A percentile compares a stretch with the other conserved stretches of the same genome.
phyloP scores from a whole-genome alignment of 768 basidiomycete species.

The Lentinula sp. region DNA sequence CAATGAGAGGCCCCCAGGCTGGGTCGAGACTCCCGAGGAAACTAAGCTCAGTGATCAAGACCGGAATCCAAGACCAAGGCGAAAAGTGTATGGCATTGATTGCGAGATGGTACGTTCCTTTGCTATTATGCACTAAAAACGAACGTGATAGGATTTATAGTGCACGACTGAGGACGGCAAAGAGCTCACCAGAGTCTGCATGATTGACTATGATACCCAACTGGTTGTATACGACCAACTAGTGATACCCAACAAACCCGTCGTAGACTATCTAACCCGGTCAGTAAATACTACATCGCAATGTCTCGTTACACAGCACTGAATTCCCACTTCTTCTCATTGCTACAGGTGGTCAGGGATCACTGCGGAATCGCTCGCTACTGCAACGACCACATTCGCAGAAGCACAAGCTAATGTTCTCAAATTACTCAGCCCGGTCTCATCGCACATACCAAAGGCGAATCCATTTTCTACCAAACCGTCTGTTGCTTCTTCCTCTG shows the following conservation, averaged over 20 bases:
- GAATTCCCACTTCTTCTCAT: not conserved
- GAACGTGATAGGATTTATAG: constrained; percentile 29
- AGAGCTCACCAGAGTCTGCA: constrained; percentile 78
- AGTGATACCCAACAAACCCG: constrained; percentile 81
- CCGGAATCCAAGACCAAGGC: constrained; percentile 22
- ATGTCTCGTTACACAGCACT: not conserved
- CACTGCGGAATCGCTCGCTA: constrained; percentile 62
- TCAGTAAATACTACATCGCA: constrained; percentile 22
- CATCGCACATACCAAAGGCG: constrained; percentile 15
- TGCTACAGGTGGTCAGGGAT: constrained; percentile 83
- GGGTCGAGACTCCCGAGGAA: constrained; percentile 75
- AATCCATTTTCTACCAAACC: constrained; percentile 36
- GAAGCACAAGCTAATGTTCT: constrained; percentile 74
- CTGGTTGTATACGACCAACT: constrained; percentile 82
- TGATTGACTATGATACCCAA: constrained; percentile 73
- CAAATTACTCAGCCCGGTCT: constrained; percentile 45
- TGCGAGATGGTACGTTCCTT: constrained; percentile 83
- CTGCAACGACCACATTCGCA: constrained; percentile 71
- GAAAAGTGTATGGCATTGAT: constrained; percentile 78
- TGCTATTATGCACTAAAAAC: constrained; percentile 1
- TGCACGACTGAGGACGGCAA: constrained; percentile 88
- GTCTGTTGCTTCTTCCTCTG: constrained; percentile 19
- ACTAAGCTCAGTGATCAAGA: constrained; percentile 21
- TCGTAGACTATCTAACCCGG: constrained; percentile 91
- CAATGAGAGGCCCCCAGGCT: constrained; percentile 59